Evolutionary conservation across 345 rosid genomes (phyloP).

Genomic region (Melaleuca quinquenervia): DNA sequence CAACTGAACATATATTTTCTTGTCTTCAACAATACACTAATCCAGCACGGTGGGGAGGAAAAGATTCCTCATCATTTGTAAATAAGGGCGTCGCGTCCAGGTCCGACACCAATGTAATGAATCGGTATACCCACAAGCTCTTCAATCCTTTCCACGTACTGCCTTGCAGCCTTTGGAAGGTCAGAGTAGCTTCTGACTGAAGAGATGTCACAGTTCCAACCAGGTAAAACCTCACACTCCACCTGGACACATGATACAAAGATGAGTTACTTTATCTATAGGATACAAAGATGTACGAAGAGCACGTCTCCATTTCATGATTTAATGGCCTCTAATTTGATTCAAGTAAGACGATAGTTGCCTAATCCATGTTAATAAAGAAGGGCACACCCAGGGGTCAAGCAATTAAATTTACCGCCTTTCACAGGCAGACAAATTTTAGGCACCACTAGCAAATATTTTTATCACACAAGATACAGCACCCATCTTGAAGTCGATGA

Average conservation of each 20-base stretch:
- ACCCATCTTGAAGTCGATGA: background rate
- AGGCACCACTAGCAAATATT: background rate
- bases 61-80: constrained; percentile 27
- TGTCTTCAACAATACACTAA: background rate
- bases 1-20: background rate
- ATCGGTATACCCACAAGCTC: constrained; percentile 77
- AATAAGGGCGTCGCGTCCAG: constrained; percentile 91
- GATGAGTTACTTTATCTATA: background rate
- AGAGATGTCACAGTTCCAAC: constrained; percentile 86
- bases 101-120: constrained; percentile 85
- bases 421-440: background rate
- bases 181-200: constrained; percentile 59
- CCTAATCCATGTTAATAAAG: background rate
- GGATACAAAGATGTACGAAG: background rate
- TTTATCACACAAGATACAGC: background rate
- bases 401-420: background rate
- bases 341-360: background rate
- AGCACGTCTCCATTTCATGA: background rate
- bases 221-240: constrained; percentile 83
- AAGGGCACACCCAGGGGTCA: background rate
- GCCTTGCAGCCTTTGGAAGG: constrained; percentile 76
- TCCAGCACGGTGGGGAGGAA: background rate
- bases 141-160: constrained; percentile 82
- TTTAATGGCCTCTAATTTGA: background rate
- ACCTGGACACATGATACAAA: constrained; percentile 30